Conservation (phyloP, 306 rosid genomes). For the Cucumis melo region DNA sequence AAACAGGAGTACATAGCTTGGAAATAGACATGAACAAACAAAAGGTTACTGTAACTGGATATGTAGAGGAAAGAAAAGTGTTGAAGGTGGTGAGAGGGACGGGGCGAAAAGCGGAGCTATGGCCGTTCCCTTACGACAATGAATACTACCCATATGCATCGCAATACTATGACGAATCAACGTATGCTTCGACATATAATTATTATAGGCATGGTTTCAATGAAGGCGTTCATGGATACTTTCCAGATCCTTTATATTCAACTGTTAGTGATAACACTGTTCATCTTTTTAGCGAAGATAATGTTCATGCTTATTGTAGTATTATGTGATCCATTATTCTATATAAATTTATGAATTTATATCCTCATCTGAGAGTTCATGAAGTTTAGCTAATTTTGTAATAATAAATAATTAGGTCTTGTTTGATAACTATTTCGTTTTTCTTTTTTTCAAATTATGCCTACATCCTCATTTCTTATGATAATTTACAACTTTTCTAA, state of each 20-base stretch:
- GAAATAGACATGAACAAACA: constrained; percentile 69
- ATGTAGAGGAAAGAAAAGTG: constrained; percentile 44
- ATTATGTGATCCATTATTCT: constrained; percentile 33
- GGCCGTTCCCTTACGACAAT: constrained; percentile 71
- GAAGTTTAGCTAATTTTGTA: background rate
- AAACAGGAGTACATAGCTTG: constrained; percentile 53
- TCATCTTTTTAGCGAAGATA: constrained; percentile 66
- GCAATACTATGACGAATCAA: constrained; percentile 44
- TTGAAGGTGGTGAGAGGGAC: constrained; percentile 53
- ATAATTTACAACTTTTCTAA: too few relatives aligned
- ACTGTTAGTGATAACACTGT: constrained; percentile 48
- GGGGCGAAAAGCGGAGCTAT: constrained; percentile 63
- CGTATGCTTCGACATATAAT: constrained; percentile 42
- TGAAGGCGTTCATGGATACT: constrained; percentile 46
- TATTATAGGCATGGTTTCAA: constrained; percentile 54
- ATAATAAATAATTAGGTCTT: background rate
- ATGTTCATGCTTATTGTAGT: constrained; percentile 55
- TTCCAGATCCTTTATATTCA: constrained; percentile 44
- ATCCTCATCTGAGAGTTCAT: background rate
- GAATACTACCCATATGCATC: constrained; percentile 60
- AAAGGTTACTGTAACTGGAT: constrained; percentile 56
- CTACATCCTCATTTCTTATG: too few relatives aligned
- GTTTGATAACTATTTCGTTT: too few relatives aligned
- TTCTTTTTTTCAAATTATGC: too few relatives aligned
- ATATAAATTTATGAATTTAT: background rate